Percentiles rank a stretch among this genome's conserved stretches.
Conservation (phyloP, 2,329 filamentous ascomycete species). For the Claviceps fusiformis region DNA sequence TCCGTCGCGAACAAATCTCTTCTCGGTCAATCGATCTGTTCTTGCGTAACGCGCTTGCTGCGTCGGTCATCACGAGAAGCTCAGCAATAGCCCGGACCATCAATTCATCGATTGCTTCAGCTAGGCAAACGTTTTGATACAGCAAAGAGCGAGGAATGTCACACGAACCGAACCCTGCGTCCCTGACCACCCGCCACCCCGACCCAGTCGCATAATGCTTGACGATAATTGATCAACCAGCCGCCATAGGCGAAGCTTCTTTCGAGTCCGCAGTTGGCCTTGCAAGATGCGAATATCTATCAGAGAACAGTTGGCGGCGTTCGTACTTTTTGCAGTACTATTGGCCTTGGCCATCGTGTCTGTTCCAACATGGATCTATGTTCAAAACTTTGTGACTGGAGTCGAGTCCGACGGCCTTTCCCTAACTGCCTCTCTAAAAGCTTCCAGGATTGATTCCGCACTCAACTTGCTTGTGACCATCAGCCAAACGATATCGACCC, state of each 20-base stretch:
- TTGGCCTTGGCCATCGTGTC: conserved; percentile 65
- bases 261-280: neutral
- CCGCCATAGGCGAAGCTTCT: neutral
- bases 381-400: conserved; percentile 38
- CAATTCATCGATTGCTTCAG: neutral
- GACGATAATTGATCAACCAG: neutral
- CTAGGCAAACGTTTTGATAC: neutral
- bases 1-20: neutral
- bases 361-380: conserved; percentile 56
- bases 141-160: neutral
- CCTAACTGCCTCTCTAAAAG: conserved; percentile 75
- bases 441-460: conserved; percentile 65
- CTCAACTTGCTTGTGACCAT: conserved; percentile 67
- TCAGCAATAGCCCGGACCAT: neutral
- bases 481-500: conserved; percentile 56
- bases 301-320: conserved; percentile 68
- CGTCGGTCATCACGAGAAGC: neutral
- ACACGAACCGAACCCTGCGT: neutral
- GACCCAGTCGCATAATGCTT: conserved; percentile 2
- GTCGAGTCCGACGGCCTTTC: conserved; percentile 49
- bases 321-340: conserved; percentile 65
- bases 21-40: neutral
- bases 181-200: neutral
- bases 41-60: neutral
- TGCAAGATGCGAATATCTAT: conserved; percentile 70